Evolutionary conservation across 495 filamentous ascomycete species (phyloP).

Genomic region (Bathelium albidoporum): DNA sequence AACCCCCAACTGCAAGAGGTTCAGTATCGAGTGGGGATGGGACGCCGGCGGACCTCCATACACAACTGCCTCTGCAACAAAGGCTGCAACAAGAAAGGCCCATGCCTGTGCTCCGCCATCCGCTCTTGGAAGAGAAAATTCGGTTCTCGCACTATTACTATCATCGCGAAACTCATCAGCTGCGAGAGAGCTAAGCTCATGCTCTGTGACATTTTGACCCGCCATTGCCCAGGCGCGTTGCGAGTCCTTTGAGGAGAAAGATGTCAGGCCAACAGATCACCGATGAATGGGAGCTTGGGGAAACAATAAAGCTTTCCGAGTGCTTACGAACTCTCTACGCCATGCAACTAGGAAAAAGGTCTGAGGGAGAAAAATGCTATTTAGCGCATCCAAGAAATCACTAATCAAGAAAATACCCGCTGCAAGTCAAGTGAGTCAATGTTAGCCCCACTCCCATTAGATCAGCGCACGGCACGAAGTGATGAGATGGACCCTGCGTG

Average conservation of each 20-base stretch:
- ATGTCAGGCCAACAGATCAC: neutral
- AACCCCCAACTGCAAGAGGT: conserved; percentile 28
- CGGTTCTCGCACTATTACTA: neutral
- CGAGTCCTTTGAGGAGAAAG: neutral
- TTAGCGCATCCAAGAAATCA: too few relatives aligned
- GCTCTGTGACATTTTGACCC: neutral
- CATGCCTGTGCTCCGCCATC: conserved; percentile 56
- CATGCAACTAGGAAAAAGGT: too few relatives aligned
- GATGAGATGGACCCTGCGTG: too few relatives aligned
- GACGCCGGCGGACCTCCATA: conserved; percentile 41
- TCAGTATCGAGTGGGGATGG: conserved; percentile 8
- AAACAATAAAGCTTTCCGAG: neutral
- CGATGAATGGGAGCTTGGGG: neutral
- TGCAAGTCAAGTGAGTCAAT: too few relatives aligned
- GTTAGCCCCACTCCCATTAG: too few relatives aligned
- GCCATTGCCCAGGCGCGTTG: neutral
- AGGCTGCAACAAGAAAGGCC: conserved; percentile 52
- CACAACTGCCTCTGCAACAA: conserved; percentile 53
- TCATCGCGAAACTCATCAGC: neutral
- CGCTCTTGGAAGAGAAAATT: conserved; percentile 41
- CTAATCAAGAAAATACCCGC: too few relatives aligned
- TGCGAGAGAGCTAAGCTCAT: neutral
- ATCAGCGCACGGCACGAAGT: too few relatives aligned
- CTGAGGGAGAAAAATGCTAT: too few relatives aligned
- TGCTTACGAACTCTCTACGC: neutral